Evolutionary conservation across 176 grass and related monocot species (phyloP).

Genomic region (Aegilops longissima): DNA sequence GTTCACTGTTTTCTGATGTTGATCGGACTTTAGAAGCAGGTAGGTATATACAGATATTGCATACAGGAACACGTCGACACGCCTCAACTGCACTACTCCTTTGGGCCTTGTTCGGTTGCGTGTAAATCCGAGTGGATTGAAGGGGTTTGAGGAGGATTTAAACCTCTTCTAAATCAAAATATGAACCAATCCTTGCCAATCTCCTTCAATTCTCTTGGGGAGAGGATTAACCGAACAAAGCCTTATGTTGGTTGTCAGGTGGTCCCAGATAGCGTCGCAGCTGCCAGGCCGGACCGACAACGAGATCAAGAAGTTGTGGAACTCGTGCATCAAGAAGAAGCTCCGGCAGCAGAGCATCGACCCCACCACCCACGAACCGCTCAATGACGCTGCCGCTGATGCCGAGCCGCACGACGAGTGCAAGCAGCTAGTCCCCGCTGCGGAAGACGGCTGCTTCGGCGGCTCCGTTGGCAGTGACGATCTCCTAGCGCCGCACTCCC

Average conservation of each 20-base stretch:
- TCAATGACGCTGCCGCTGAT: neutral
- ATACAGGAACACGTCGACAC: neutral
- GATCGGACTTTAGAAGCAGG: neutral
- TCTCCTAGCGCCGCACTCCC: constrained; percentile 28
- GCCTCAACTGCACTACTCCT: neutral
- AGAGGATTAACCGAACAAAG: no score
- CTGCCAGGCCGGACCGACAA: constrained; percentile 87
- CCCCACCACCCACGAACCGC: constrained; percentile 67
- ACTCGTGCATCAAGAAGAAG: constrained; percentile 93
- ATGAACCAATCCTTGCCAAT: no score
- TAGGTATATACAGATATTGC: neutral
- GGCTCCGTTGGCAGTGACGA: neutral
- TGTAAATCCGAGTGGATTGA: no score
- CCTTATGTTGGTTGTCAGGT: constrained; percentile 36
- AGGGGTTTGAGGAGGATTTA: no score
- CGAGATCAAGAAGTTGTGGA: constrained; percentile 98
- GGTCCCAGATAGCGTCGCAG: constrained; percentile 94
- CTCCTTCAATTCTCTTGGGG: no score
- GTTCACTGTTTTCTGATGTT: neutral
- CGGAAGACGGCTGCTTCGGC: constrained; percentile 15
- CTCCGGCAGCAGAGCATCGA: constrained; percentile 77
- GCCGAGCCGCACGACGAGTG: neutral
- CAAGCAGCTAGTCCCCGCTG: neutral
- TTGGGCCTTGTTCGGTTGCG: no score
- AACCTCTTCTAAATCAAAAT: no score